A percentile compares a stretch with the other conserved stretches of the same genome.
Conservation (phyloP, 2,329 filamentous ascomycete species). For the Ophiostoma sp. region DNA sequence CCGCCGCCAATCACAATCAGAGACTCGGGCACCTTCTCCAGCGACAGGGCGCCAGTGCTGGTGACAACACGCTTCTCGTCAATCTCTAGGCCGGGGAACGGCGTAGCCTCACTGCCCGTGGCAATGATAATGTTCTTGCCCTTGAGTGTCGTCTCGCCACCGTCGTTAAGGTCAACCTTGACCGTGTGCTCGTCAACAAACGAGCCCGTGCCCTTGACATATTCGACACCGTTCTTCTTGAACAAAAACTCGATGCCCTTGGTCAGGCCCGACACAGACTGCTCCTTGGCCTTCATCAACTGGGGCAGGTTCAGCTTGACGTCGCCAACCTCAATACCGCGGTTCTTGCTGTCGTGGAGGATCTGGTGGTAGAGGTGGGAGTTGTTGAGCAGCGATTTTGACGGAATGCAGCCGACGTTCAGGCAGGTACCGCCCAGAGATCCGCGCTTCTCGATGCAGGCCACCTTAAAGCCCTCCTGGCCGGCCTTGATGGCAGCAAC, state of each 20-base stretch:
- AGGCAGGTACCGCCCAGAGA: constrained; percentile 93
- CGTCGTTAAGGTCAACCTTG: constrained; percentile 85
- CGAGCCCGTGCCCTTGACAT: constrained; percentile 88
- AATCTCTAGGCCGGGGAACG: constrained; percentile 92
- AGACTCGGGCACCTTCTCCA: constrained; percentile 90
- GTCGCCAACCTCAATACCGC: constrained; percentile 95
- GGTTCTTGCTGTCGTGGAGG: constrained; percentile 93
- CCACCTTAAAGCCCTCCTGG: constrained; percentile 94
- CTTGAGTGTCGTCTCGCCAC: constrained; percentile 81
- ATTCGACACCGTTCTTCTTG: constrained; percentile 99
- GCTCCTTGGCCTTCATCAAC: constrained; percentile 99
- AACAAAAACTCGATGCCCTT: constrained; percentile 98
- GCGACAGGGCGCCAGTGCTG: constrained; percentile 88
- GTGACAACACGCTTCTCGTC: constrained; percentile 98
- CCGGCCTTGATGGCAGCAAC: constrained; percentile 99
- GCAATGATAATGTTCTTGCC: constrained; percentile 99
- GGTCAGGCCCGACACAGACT: constrained; percentile 81
- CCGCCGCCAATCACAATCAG: constrained; percentile 97
- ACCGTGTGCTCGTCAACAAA: constrained; percentile 89
- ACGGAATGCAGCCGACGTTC: constrained; percentile 98
- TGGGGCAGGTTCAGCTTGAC: constrained; percentile 92
- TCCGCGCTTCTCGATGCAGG: constrained; percentile 98
- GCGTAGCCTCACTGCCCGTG: constrained; percentile 91
- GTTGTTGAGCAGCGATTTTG: constrained; percentile 99
- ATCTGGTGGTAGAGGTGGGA: constrained; percentile 97